These are phyloP conservation scores for Vitis rupestris DNA, from an alignment of 164 flowering plant genomes.

Conservation along the genomic window DNA sequence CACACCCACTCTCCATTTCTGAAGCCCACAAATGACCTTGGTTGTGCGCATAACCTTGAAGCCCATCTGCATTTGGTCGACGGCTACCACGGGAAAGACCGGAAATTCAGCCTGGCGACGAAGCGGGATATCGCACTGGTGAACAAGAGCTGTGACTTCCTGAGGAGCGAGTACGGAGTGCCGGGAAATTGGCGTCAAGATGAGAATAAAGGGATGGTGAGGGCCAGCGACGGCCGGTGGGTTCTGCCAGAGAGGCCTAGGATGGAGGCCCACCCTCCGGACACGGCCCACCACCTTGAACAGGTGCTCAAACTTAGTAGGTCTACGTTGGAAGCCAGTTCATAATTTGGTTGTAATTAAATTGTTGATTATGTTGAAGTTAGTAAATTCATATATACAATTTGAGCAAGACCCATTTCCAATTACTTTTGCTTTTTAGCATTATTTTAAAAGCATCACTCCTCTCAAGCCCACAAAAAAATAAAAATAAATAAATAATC, in stretches of 20 bases:
- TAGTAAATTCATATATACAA: too few species aligned
- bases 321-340: background rate
- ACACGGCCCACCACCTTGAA: constrained; percentile 58
- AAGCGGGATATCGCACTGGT: constrained; percentile 66
- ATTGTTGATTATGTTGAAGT: too few species aligned
- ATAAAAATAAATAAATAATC: too few species aligned
- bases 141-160: constrained; percentile 59
- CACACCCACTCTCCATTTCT: constrained; percentile 54
- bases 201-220: constrained; percentile 82
- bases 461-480: too few species aligned
- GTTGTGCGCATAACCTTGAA: constrained; percentile 61
- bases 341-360: too few species aligned
- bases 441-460: too few species aligned
- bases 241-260: constrained; percentile 58
- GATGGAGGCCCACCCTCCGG: constrained; percentile 63
- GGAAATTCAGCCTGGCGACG: constrained; percentile 32
- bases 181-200: constrained; percentile 82
- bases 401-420: too few species aligned
- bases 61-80: constrained; percentile 64
- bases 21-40: constrained; percentile 32
- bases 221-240: constrained; percentile 69
- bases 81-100: constrained; percentile 59
- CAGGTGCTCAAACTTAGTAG: constrained; percentile 35
- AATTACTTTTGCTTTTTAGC: too few species aligned
- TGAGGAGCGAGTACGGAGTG: constrained; percentile 53